Evolutionary conservation across 495 filamentous ascomycete genomes (phyloP).

Genomic region (Chaetomium cochliodes): DNA sequence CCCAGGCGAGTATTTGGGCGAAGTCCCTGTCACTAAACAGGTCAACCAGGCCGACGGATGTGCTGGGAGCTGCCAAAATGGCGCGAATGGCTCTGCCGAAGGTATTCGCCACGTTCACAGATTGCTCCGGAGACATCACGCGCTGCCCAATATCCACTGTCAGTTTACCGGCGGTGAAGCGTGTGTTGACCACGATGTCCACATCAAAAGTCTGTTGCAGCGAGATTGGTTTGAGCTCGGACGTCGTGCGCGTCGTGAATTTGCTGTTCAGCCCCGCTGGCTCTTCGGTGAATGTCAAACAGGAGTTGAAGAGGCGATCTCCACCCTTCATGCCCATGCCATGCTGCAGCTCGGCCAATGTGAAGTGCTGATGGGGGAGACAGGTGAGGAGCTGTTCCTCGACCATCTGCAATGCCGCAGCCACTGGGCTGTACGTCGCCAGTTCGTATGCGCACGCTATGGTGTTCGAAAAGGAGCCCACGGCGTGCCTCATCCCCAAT

Average conservation of each 20-base stretch:
- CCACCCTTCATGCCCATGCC: constrained; percentile 43
- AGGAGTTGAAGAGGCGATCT: constrained; percentile 47
- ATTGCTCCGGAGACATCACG: constrained; percentile 44
- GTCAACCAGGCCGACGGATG: constrained; percentile 39
- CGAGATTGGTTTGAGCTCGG: constrained; percentile 40
- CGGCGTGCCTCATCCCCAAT: constrained; percentile 38
- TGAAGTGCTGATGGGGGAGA: constrained; percentile 46
- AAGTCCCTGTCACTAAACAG: constrained; percentile 47
- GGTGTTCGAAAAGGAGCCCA: constrained; percentile 46
- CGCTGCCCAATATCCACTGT: constrained; percentile 46
- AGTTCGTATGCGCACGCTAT: constrained; percentile 40
- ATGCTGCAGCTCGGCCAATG: constrained; percentile 44
- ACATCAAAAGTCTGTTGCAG: constrained; percentile 46
- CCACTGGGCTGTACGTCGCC: constrained; percentile 34
- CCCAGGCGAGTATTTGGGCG: constrained; percentile 46
- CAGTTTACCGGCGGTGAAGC: constrained; percentile 39
- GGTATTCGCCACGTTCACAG: constrained; percentile 40
- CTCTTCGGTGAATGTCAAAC: constrained; percentile 47
- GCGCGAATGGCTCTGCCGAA: constrained; percentile 46
- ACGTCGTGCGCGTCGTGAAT: constrained; percentile 36
- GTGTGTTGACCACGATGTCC: constrained; percentile 44
- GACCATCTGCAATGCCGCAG: constrained; percentile 34
- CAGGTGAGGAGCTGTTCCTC: constrained; percentile 37
- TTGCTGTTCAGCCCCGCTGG: constrained; percentile 39
- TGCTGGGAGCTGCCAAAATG: constrained; percentile 40